Evolutionary conservation across 768 basidiomycete genomes (phyloP), one percentile per base, ranked within the genome.

Genomic region (Tulasnella sp.): DNA sequence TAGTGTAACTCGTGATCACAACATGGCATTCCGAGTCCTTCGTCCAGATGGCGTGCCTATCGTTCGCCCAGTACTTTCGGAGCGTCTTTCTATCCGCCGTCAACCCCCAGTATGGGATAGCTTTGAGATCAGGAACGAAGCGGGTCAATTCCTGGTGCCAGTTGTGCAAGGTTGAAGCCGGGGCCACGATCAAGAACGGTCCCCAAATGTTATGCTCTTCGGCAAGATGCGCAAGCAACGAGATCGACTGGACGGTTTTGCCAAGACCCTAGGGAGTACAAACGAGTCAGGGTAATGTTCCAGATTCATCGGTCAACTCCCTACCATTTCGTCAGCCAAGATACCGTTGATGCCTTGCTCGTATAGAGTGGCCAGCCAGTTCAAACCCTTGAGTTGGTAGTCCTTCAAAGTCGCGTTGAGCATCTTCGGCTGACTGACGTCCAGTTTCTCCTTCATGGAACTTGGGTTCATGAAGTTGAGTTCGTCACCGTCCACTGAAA

Each of bases 311-410:
- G 10, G 32, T 74, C 72, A 80, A 32, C 78, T 51, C 74, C 48
- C 51, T 29, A 80, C 84, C 97, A 99, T 99, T 85, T 99, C 98
- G 83, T 99, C 98, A 2, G 98, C 98, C 29, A 99, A 88, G 82
- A 99, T 99, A 71, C 98, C 98, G 82, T 99, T 99, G 88, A 99
- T 99, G 69, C 98, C 98, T 84, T 99, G 97, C 83, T 99, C 98
- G 82, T 99, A 99, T 29, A 99, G 86, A 20, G 96, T 98, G 23
- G 92, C 98, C 35, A 99, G 87, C 98, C 98, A 99, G 80, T 98
- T 99, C 44, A 99, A 87, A 80, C 98, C 98, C 82, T 99, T 99
- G 77, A 99, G 84, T 83, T 99, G 98, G 83, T 99, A 99, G 84
- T 99, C 98, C 84, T 99, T 99, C 75, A 99, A 86, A 81, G 95